Conservation (phyloP, 1,284 basidiomycete genomes). For the Austropuccinia psidii region DNA sequence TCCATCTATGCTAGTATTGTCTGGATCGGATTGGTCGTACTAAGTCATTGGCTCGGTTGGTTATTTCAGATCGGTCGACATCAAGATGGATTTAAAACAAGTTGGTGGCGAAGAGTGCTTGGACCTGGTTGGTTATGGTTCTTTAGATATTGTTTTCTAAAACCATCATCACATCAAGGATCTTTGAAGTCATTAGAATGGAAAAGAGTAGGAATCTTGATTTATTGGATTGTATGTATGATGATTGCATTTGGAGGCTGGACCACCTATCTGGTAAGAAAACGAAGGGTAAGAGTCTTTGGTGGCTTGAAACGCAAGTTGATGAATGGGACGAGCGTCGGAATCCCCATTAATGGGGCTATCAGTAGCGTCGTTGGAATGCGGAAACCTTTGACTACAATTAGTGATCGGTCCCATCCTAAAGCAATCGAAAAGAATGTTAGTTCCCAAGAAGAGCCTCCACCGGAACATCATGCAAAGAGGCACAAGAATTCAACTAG, state of each 20-base stretch:
- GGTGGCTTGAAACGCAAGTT: too few relatives aligned
- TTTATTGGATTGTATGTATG: constrained; percentile 26
- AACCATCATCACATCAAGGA: not conserved
- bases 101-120: not conserved
- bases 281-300: not conserved
- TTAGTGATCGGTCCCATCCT: too few relatives aligned
- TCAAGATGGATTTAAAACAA: not conserved
- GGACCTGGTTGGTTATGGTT: constrained; percentile 10
- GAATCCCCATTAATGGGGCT: too few relatives aligned
- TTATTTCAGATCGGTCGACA: constrained; percentile 18
- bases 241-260: constrained; percentile 18
- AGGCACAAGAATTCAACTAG: too few relatives aligned
- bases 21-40: not conserved
- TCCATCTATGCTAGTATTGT: constrained; percentile 8
- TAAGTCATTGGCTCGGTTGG: constrained; percentile 29
- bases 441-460: too few relatives aligned
- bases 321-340: too few relatives aligned
- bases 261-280: constrained; percentile 25
- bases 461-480: too few relatives aligned
- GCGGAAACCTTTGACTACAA: too few relatives aligned
- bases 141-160: not conserved
- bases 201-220: constrained; percentile 6
- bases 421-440: too few relatives aligned
- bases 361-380: too few relatives aligned
- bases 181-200: not conserved